These are phyloP conservation scores for Strobilomyces dryophilus DNA, from an alignment of 768 basidiomycete species.

Conservation along the genomic window DNA sequence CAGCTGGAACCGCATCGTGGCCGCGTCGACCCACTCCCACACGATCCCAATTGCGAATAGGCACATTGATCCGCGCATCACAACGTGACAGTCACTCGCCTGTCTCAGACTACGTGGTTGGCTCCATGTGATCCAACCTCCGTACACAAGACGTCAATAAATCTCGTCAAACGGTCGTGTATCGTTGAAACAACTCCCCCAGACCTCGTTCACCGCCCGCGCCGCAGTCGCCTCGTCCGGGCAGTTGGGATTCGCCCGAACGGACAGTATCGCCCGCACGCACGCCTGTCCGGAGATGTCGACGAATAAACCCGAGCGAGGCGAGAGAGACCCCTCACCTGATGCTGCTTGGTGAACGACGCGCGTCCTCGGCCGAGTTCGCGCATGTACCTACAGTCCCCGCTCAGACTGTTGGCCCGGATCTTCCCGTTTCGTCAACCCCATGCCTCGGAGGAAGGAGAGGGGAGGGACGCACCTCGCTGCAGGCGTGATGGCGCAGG, in stretches of 20 bases:
- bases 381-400: conserved; percentile 85
- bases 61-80: conserved; percentile 33
- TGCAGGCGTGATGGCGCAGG: conserved; percentile 92
- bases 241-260: conserved; percentile 77
- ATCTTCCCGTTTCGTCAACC: conserved; percentile 52
- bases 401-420: conserved; percentile 89
- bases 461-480: conserved; percentile 62
- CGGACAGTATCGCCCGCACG: conserved; percentile 81
- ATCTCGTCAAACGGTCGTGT: conserved; percentile 98
- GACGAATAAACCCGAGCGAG: neutral
- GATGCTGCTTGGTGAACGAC: conserved; percentile 89
- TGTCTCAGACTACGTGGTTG: no score
- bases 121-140: no score
- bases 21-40: neutral
- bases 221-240: conserved; percentile 75
- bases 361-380: conserved; percentile 77
- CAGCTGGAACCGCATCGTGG: no score
- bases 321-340: conserved; percentile 46
- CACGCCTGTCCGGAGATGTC: conserved; percentile 55
- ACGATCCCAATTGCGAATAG: neutral
- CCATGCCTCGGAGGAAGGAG: neutral
- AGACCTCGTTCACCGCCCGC: conserved; percentile 91
- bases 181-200: conserved; percentile 94
- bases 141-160: neutral
- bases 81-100: conserved; percentile 2